Conservation (phyloP, 768 basidiomycete genomes). For the Cystofilobasidium ferigula region DNA sequence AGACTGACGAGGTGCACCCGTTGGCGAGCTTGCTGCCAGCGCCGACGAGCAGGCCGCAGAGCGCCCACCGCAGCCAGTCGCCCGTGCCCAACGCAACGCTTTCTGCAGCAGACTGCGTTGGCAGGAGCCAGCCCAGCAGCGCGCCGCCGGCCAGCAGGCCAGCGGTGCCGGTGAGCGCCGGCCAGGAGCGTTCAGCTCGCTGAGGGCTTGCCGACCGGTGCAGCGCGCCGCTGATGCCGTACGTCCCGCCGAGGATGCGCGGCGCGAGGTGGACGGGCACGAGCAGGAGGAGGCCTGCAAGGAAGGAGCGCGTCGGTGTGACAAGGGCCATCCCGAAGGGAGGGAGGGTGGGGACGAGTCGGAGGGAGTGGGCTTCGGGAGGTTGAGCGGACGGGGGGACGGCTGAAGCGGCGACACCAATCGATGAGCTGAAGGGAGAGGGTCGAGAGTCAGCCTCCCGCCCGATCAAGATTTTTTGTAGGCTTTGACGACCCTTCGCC, state of each 20-base stretch:
- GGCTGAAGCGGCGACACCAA: too few species aligned
- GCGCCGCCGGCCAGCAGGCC: slow-evolving; percentile 1
- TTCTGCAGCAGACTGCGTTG: background rate
- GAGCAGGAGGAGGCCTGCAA: slow-evolving; percentile 7
- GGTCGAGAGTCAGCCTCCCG: too few species aligned
- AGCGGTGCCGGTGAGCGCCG: background rate
- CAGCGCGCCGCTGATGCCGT: slow-evolving; percentile 1
- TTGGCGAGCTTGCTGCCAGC: slow-evolving; percentile 5
- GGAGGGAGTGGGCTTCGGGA: too few species aligned
- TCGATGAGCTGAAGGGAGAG: too few species aligned
- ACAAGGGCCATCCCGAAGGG: background rate
- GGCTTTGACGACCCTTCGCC: too few species aligned
- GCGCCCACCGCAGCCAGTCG: background rate
- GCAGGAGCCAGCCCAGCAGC: background rate
- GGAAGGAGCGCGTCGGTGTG: background rate
- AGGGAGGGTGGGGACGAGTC: too few species aligned
- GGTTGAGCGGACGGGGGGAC: too few species aligned
- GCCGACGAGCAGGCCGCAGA: background rate
- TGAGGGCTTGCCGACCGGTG: background rate
- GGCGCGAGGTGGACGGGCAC: slow-evolving; percentile 1
- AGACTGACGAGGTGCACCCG: slow-evolving; percentile 4
- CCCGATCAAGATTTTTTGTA: too few species aligned
- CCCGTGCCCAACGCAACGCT: background rate
- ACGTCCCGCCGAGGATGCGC: background rate
- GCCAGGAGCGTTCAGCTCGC: background rate